Evolutionary conservation across 1,139 yeast genomes (phyloP).

Genomic region (Debaryomyces sp.): DNA sequence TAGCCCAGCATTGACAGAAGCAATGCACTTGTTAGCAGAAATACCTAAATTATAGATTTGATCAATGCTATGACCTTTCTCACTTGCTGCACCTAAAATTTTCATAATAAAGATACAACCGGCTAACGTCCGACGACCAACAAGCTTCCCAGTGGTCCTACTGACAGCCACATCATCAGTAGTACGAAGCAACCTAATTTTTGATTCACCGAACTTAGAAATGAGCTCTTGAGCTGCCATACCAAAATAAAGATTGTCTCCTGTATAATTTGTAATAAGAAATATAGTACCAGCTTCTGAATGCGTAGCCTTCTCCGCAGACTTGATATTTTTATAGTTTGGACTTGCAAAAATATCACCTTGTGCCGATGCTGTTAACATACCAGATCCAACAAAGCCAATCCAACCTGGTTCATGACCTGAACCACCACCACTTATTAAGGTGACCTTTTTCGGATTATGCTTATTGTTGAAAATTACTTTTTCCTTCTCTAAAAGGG

Average conservation of each 20-base stretch:
- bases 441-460: conserved; percentile 28
- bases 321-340: conserved; percentile 41
- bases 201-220: conserved; percentile 23
- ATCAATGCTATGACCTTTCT: conserved; percentile 34
- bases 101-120: conserved; percentile 42
- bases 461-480: conserved; percentile 36
- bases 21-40: conserved; percentile 39
- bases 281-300: conserved; percentile 26
- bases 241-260: conserved; percentile 22
- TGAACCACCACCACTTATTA: conserved; percentile 48
- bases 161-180: conserved; percentile 46
- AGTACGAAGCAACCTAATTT: conserved; percentile 4
- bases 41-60: conserved; percentile 24
- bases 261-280: conserved; percentile 25
- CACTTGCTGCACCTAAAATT: conserved; percentile 44
- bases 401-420: conserved; percentile 53
- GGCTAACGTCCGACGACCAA: conserved; percentile 45
- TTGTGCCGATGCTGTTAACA: conserved; percentile 48
- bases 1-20: conserved; percentile 77
- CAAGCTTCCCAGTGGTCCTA: conserved; percentile 37
- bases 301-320: conserved; percentile 33
- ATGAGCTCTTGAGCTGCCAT: conserved; percentile 32
- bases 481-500: conserved; percentile 33
- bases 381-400: conserved; percentile 47
- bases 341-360: conserved; percentile 52